phyloP scores from a whole-genome alignment of 1,284 basidiomycete genomes.

The Cerioporus squamosus region DNA sequence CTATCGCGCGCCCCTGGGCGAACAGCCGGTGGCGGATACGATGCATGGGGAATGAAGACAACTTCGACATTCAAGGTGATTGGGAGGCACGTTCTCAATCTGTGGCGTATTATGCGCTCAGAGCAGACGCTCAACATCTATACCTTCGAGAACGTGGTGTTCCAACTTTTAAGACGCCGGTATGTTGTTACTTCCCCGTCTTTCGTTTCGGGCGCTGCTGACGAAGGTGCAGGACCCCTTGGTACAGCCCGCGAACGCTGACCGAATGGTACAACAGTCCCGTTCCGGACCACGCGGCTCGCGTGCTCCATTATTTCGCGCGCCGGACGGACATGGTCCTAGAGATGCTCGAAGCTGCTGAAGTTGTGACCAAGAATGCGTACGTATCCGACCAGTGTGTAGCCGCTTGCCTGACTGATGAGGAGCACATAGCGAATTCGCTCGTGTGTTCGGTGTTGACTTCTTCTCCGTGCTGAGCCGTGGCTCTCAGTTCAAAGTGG shows the following conservation, averaged over 20 bases:
- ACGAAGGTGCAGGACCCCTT: conserved; percentile 65
- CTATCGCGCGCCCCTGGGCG: conserved; percentile 68
- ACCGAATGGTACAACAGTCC: conserved; percentile 75
- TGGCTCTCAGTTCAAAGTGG: conserved; percentile 98
- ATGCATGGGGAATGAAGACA: conserved; percentile 79
- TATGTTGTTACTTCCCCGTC: conserved; percentile 32
- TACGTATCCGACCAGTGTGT: conserved; percentile 41
- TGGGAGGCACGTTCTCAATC: conserved; percentile 90
- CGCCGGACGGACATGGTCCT: conserved; percentile 70
- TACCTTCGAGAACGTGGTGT: conserved; percentile 90
- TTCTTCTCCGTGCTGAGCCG: conserved; percentile 95
- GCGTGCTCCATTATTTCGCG: conserved; percentile 67
- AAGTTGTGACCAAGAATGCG: conserved; percentile 89
- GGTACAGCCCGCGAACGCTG: conserved; percentile 71
- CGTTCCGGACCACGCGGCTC: conserved; percentile 55
- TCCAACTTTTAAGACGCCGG: conserved; percentile 79
- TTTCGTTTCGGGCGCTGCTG: not conserved
- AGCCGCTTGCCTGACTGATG: not conserved
- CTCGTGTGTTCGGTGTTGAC: conserved; percentile 95
- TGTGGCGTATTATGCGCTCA: conserved; percentile 91
- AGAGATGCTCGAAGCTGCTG: conserved; percentile 79
- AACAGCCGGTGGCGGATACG: conserved; percentile 44
- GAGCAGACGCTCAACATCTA: conserved; percentile 85
- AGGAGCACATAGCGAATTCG: conserved; percentile 78
- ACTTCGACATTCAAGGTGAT: conserved; percentile 85